Percentiles rank a stretch among this genome's conserved stretches.
Conservation (phyloP, 1,139 yeast genomes). For the Sugiyamaella sp. region DNA sequence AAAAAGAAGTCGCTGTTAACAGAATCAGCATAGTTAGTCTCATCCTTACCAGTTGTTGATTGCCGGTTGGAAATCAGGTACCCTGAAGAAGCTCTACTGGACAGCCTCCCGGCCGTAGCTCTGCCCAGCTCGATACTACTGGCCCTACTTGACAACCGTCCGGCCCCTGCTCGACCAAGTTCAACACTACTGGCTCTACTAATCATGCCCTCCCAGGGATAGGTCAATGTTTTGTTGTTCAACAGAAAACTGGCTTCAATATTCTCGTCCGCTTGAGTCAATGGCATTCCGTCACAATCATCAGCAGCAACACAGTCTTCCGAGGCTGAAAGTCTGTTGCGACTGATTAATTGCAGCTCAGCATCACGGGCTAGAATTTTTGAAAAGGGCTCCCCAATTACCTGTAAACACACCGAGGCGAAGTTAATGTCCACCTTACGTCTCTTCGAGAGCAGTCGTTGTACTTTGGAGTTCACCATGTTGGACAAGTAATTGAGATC, state of each 20-base stretch:
- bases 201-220: conserved; percentile 5
- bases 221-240: neutral
- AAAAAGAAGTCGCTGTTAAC: conserved; percentile 7
- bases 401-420: conserved; percentile 4
- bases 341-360: neutral
- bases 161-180: conserved; percentile 19
- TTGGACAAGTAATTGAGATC: conserved; percentile 13
- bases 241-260: neutral
- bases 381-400: conserved; percentile 18
- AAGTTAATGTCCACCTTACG: neutral
- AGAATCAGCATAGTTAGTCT: neutral
- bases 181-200: conserved; percentile 21
- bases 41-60: neutral
- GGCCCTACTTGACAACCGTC: conserved; percentile 18
- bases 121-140: conserved; percentile 23
- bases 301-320: neutral
- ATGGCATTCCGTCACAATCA: neutral
- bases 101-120: conserved; percentile 15
- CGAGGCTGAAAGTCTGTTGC: neutral
- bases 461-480: conserved; percentile 17
- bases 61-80: neutral
- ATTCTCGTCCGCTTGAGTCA: neutral
- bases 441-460: conserved; percentile 6
- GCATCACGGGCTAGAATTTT: conserved; percentile 8
- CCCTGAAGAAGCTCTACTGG: conserved; percentile 14